A percentile compares a stretch with the other conserved stretches of the same genome.
These are phyloP conservation scores for Stropharia rugosoannulata DNA, from an alignment of 768 basidiomycete species.

Conservation along the genomic window DNA sequence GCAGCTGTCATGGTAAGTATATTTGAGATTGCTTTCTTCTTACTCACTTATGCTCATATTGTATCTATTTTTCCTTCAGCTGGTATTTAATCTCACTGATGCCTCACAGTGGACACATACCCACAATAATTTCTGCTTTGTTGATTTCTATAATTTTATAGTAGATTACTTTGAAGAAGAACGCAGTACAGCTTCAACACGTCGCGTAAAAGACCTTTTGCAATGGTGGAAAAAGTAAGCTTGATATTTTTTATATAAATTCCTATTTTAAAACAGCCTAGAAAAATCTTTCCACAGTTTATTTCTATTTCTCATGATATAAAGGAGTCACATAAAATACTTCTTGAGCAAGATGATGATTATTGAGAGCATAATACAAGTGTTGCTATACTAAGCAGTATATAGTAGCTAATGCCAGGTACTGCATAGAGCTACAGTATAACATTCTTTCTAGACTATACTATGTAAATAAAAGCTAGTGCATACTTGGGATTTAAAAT, in stretches of 20 bases:
- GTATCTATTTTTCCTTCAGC: slow-evolving; percentile 8
- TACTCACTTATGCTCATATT: background rate
- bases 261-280: background rate
- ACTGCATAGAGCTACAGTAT: too few species aligned
- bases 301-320: background rate
- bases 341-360: background rate
- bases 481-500: too few species aligned
- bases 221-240: background rate
- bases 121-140: slow-evolving; percentile 16
- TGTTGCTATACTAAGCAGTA: too few species aligned
- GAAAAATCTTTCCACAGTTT: background rate
- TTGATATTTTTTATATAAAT: background rate
- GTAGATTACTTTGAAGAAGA: slow-evolving; percentile 13
- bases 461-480: too few species aligned
- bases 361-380: too few species aligned
- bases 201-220: background rate
- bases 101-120: slow-evolving; percentile 10
- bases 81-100: slow-evolving; percentile 15
- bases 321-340: background rate
- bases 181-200: background rate
- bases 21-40: background rate
- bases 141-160: slow-evolving; percentile 19
- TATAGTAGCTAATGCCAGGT: too few species aligned
- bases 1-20: background rate
- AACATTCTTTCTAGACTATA: too few species aligned